Evolutionary conservation across 2,329 filamentous ascomycete species (phyloP), one percentile per base, ranked within the genome.

Genomic region (Neopestalotiopsis sp.): DNA sequence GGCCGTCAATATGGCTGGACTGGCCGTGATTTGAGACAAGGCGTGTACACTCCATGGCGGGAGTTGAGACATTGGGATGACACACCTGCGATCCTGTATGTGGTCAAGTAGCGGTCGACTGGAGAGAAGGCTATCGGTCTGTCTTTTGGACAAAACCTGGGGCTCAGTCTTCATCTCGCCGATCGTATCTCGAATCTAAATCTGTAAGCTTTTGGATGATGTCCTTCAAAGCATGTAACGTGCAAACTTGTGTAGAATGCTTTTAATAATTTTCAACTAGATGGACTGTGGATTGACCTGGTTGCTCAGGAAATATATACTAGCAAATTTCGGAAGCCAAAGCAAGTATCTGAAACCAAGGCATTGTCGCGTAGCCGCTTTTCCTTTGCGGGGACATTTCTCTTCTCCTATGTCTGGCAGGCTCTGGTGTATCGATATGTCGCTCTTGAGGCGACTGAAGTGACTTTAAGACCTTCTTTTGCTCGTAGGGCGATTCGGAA

Each of bases 401-500:
- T 65, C 74, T 75, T 70, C 78, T 84, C 63, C 79, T 79, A 68
- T 83, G 80, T 75, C 87, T 87, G 1, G 77, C 53, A 14, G 83
- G 75, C 30, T 76, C 77, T 7, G 74, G 56, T 24, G 64, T 45
- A 2, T 79, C 76, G 24, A 74, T 70, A 12, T 72, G 73, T 38
- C 34, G 6, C 53, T 68, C 65, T 5, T 71, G 71, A 5, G 70
- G 65, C n/a, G 69, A 69, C 45, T 74, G 73, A 20, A 69, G 76
- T 71, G 34, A 71, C 68, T 74, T 61, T 34, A 72, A 68, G 73
- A 77, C 83, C 75, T 85, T 83, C 49, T 86, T 81, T 67, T 88
- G 81, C 71, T 94, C 91, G 70, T 89, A 94, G 0, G 92, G 92
- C 1, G 92, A 93, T 66, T 86, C 85, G 7, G 76, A 79, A 0